Percentiles rank a stretch among this genome's conserved stretches.
phyloP scores from a whole-genome alignment of 2,329 filamentous ascomycete genomes.

The Diplodia scrobiculata region DNA sequence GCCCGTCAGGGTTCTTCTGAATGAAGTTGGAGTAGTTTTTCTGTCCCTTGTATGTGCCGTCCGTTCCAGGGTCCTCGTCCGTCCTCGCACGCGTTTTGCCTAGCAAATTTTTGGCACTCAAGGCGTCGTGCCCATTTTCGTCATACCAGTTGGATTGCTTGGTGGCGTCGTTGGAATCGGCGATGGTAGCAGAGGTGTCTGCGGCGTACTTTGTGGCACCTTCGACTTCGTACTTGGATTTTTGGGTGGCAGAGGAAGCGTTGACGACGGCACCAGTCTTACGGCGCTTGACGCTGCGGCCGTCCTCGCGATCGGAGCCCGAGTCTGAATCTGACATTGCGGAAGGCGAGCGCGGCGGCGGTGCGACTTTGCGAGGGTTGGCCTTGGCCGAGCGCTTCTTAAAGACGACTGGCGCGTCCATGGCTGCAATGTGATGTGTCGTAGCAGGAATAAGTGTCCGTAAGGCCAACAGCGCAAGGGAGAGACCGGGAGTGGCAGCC shows the following conservation, averaged over 20 bases:
- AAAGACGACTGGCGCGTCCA: conserved; percentile 65
- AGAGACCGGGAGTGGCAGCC: neutral
- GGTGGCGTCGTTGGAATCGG: conserved; percentile 80
- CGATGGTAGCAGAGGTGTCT: conserved; percentile 64
- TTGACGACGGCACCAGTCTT: conserved; percentile 70
- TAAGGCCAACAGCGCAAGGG: neutral
- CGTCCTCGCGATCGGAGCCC: conserved; percentile 74
- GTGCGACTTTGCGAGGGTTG: conserved; percentile 78
- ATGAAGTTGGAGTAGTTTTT: conserved; percentile 67
- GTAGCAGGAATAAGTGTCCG: neutral
- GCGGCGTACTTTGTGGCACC: conserved; percentile 60
- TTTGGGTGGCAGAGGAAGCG: conserved; percentile 61
- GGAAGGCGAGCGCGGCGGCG: conserved; percentile 61
- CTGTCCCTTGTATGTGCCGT: conserved; percentile 76
- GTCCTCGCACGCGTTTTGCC: conserved; percentile 55
- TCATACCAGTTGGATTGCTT: conserved; percentile 90
- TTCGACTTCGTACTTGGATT: conserved; percentile 45
- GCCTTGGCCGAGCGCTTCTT: conserved; percentile 81
- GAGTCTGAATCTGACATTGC: conserved; percentile 63
- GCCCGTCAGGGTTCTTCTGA: conserved; percentile 76
- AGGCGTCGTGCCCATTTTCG: conserved; percentile 60
- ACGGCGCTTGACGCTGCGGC: conserved; percentile 75
- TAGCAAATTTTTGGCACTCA: conserved; percentile 59
- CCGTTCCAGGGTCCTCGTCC: conserved; percentile 22
- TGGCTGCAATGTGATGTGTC: conserved; percentile 25